Conservation (phyloP, 164 flowering plant species). For the Paratinospora sagittata region DNA sequence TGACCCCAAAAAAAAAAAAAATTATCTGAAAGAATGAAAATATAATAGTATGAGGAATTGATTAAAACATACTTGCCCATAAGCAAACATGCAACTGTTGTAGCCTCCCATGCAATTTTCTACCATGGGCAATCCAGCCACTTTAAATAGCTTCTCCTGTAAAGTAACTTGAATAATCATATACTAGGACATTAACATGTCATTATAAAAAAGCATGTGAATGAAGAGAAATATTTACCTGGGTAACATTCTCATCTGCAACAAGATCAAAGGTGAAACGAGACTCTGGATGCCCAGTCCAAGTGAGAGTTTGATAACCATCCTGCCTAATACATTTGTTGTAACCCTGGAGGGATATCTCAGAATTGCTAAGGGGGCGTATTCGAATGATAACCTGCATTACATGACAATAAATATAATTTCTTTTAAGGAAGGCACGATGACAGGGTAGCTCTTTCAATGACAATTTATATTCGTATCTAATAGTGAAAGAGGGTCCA, state of each 20-base stretch:
- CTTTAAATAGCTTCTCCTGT: conserved; percentile 91
- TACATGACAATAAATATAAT: background rate
- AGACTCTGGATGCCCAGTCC: conserved; percentile 93
- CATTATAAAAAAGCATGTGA: background rate
- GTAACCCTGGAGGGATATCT: conserved; percentile 75
- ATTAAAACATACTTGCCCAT: conserved; percentile 72
- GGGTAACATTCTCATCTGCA: conserved; percentile 91
- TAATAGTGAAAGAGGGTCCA: background rate
- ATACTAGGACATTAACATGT: background rate
- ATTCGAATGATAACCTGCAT: conserved; percentile 83
- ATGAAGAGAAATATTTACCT: conserved; percentile 39
- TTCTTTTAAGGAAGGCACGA: background rate
- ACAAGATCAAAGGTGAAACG: conserved; percentile 89
- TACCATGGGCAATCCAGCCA: conserved; percentile 96
- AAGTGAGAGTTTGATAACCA: conserved; percentile 66
- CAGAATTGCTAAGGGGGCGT: conserved; percentile 78
- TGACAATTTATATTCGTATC: background rate
- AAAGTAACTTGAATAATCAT: background rate
- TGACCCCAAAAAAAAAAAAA: background rate
- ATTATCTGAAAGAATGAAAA: background rate
- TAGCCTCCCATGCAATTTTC: conserved; percentile 93
- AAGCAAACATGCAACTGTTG: conserved; percentile 99
- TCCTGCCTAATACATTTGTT: conserved; percentile 81
- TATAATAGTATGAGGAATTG: background rate
- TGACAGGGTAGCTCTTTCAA: background rate